Conservation (phyloP, 2,329 filamentous ascomycete genomes). For the Xylariaceae sp. region DNA sequence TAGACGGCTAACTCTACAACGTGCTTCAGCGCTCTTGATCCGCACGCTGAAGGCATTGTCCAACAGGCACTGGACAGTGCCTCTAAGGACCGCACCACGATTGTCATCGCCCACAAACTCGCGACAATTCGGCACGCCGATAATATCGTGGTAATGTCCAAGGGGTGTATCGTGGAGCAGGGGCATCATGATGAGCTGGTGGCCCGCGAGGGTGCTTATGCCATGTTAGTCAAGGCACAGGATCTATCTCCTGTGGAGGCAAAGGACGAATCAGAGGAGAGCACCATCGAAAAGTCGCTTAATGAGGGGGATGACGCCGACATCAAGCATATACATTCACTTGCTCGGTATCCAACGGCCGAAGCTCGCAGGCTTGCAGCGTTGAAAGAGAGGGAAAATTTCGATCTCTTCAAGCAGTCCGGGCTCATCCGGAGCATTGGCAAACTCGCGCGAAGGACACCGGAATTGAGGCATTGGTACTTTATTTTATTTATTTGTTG, state of each 20-base stretch:
- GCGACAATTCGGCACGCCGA: conserved; percentile 92
- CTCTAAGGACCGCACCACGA: conserved; percentile 81
- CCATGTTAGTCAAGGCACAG: neutral
- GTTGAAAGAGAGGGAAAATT: neutral
- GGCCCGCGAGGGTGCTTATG: neutral
- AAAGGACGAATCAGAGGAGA: neutral
- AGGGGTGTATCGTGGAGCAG: conserved; percentile 1
- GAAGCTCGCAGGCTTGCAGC: neutral
- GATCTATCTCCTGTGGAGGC: neutral
- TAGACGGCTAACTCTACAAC: neutral
- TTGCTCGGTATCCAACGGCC: neutral
- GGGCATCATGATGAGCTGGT: conserved; percentile 3
- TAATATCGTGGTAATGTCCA: conserved; percentile 25
- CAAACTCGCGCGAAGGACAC: neutral
- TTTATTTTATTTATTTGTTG: neutral
- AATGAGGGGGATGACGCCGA: neutral
- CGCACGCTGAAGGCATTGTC: conserved; percentile 64
- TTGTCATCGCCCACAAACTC: conserved; percentile 86
- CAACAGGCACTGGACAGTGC: conserved; percentile 77
- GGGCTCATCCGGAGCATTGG: neutral
- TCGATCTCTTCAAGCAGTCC: neutral
- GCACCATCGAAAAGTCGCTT: neutral
- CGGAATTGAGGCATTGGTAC: neutral
- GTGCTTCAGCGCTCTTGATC: conserved; percentile 45
- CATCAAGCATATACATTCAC: neutral